These are phyloP conservation scores for Crotalaria pallida DNA, from an alignment of 306 rosid species.

Conservation along the genomic window DNA sequence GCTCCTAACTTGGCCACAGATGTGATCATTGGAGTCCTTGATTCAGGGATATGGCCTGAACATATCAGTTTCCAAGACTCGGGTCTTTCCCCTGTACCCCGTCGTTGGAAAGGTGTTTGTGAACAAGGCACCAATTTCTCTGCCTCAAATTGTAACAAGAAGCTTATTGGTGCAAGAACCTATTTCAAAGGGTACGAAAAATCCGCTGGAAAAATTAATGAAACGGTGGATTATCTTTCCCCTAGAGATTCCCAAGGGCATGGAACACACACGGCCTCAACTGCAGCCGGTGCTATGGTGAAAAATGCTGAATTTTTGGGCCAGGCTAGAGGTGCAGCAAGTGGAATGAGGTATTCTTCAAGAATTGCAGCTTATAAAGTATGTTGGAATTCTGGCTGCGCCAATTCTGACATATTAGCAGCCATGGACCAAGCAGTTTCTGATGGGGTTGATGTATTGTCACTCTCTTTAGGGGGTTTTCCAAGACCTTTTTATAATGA, in stretches of 20 bases:
- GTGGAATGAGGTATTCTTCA: constrained; percentile 61
- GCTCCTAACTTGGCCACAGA: constrained; percentile 47
- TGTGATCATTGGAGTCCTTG: constrained; percentile 56
- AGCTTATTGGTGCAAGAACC: constrained; percentile 64
- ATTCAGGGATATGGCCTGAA: constrained; percentile 80
- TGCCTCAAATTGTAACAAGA: constrained; percentile 51
- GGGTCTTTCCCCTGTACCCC: constrained; percentile 41
- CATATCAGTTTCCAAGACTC: constrained; percentile 56
- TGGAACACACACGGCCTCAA: constrained; percentile 82
- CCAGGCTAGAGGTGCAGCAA: constrained; percentile 47
- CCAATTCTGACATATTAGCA: constrained; percentile 56
- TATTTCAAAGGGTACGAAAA: constrained; percentile 57
- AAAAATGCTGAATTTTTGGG: constrained; percentile 40
- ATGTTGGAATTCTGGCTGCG: constrained; percentile 65
- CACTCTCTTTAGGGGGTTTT: constrained; percentile 63
- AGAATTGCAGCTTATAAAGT: constrained; percentile 70
- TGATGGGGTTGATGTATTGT: constrained; percentile 68
- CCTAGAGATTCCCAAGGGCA: constrained; percentile 63
- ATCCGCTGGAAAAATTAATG: constrained; percentile 39
- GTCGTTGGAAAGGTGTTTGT: constrained; percentile 64
- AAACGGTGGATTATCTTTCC: constrained; percentile 40
- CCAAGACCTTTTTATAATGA: constrained; percentile 44
- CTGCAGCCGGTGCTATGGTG: constrained; percentile 52
- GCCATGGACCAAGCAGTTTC: constrained; percentile 63
- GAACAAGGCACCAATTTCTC: constrained; percentile 57